Conservation (phyloP, 768 basidiomycete species). For the Lentinula sp. region DNA sequence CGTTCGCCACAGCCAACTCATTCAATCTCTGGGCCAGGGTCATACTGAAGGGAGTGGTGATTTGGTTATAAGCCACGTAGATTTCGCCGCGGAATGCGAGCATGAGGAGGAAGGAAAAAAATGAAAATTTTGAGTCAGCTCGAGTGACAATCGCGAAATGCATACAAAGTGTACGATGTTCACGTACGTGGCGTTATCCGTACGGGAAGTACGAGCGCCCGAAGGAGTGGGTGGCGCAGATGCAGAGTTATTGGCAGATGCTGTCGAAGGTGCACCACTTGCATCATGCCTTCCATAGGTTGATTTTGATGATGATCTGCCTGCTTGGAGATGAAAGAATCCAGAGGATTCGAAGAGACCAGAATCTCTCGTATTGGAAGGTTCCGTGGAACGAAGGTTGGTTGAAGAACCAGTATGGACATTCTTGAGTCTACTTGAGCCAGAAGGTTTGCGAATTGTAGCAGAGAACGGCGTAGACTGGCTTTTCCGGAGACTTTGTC, state of each 20-base stretch:
- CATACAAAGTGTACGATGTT: conserved; percentile 2
- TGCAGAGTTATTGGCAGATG: not conserved
- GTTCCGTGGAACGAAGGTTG: not conserved
- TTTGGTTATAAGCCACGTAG: not conserved
- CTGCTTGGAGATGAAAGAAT: not conserved
- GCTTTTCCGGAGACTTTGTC: conserved; percentile 14
- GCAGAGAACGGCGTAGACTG: conserved; percentile 11
- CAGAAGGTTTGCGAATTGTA: not conserved
- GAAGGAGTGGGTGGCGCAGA: conserved; percentile 10
- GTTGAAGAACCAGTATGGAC: not conserved
- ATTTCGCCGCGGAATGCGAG: not conserved
- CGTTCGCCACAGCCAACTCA: conserved; percentile 74
- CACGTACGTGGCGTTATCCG: conserved; percentile 54
- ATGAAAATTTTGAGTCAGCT: not conserved
- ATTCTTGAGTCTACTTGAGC: not conserved
- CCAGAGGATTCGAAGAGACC: not conserved
- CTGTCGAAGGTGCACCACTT: not conserved
- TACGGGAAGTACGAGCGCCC: conserved; percentile 24
- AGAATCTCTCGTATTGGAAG: not conserved
- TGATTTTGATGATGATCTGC: not conserved
- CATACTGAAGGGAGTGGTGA: conserved; percentile 33
- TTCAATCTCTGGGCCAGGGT: conserved; percentile 78
- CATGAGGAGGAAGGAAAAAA: not conserved
- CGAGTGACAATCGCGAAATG: not conserved
- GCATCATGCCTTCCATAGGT: not conserved